Conservation (phyloP, 441 rosid genomes). For the Breynia disticha region DNA sequence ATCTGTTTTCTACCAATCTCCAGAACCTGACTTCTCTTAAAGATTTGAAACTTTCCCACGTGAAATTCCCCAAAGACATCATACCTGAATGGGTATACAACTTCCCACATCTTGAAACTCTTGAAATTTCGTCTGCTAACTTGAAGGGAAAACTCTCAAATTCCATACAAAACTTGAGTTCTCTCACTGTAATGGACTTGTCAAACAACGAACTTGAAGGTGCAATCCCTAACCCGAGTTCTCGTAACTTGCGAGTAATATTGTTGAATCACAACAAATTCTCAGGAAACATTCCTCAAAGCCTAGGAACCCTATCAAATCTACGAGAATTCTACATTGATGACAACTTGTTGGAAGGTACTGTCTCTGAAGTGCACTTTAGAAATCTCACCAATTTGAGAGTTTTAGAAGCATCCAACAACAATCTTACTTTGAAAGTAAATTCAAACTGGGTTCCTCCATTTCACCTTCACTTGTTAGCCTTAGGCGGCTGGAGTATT, state of each 20-base stretch:
- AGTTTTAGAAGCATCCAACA: not conserved
- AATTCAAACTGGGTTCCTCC: not conserved
- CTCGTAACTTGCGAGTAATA: not conserved
- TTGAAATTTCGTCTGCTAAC: not conserved
- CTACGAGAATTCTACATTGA: not conserved
- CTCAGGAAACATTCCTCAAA: not conserved
- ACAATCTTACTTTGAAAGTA: not conserved
- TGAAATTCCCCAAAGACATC: not conserved
- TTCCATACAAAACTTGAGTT: not conserved
- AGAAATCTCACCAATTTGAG: not conserved
- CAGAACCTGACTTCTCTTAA: too few species aligned
- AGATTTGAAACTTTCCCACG: not conserved
- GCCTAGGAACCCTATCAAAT: not conserved
- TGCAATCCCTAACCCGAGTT: not conserved
- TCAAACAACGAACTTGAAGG: not conserved
- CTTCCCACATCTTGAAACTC: not conserved
- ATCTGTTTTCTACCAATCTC: too few species aligned
- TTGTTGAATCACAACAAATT: not conserved
- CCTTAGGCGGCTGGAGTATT: slow-evolving; percentile 3
- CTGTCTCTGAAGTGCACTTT: slow-evolving; percentile 2
- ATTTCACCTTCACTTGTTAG: not conserved
- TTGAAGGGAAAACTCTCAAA: not conserved
- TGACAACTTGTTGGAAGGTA: not conserved
- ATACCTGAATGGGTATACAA: not conserved
- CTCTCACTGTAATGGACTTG: not conserved